Conservation (phyloP, 345 rosid genomes). For the Hevea brasiliensis region DNA sequence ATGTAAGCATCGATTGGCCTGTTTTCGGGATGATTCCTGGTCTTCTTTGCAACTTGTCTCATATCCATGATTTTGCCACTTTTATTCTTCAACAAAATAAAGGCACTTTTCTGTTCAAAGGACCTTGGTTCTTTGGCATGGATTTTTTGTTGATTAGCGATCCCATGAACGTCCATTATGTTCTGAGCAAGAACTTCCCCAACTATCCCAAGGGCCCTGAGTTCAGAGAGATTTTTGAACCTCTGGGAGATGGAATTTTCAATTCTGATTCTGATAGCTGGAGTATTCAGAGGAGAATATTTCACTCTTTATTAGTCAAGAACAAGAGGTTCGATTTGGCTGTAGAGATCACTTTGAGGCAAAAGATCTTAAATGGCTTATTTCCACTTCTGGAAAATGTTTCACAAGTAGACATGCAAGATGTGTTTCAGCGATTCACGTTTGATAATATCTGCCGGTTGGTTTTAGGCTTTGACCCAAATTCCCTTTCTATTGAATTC, state of each 20-base stretch:
- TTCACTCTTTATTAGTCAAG: conserved; percentile 6
- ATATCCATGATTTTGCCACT: conserved; percentile 2
- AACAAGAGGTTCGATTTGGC: neutral
- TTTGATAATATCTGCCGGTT: no score
- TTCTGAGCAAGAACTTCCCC: neutral
- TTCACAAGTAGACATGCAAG: no score
- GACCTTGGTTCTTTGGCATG: conserved; percentile 1
- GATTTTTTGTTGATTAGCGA: conserved; percentile 17
- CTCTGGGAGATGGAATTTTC: conserved; percentile 23
- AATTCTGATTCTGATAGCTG: conserved; percentile 9
- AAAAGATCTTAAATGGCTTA: conserved; percentile 7
- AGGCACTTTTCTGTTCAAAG: conserved; percentile 16
- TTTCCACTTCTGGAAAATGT: neutral
- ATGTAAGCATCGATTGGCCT: no score
- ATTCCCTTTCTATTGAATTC: no score
- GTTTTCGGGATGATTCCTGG: no score
- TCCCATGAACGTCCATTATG: conserved; percentile 15
- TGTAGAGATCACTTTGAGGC: neutral
- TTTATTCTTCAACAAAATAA: neutral
- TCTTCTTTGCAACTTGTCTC: no score
- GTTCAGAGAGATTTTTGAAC: conserved; percentile 18
- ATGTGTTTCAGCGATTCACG: no score
- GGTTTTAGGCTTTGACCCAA: no score
- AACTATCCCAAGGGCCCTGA: conserved; percentile 23
- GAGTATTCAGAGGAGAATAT: conserved; percentile 19